Percentiles rank a stretch among this genome's conserved stretches.
Evolutionary conservation across 2,329 filamentous ascomycete genomes (phyloP).

Genomic region (Diaporthe ilicicola): DNA sequence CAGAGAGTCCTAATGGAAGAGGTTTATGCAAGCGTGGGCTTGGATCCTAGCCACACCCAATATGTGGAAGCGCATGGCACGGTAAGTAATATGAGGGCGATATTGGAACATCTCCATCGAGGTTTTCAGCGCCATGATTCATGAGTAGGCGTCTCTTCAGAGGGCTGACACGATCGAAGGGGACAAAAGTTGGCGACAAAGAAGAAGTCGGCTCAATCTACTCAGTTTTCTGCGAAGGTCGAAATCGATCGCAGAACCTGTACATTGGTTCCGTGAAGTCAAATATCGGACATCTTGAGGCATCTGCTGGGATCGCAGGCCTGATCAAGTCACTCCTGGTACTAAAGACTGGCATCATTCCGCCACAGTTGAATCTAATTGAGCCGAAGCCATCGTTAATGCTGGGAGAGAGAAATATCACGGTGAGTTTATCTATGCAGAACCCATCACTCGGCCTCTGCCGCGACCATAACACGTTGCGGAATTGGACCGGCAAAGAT

Average conservation of each 20-base stretch:
- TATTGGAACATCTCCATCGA: too few species aligned
- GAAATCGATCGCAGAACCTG: conserved; percentile 23
- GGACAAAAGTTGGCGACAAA: conserved; percentile 22
- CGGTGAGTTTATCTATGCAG: background rate
- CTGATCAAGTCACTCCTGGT: conserved; percentile 35
- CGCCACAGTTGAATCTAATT: conserved; percentile 31
- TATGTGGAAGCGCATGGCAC: conserved; percentile 44
- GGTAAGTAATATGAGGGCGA: conserved; percentile 13
- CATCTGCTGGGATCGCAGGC: conserved; percentile 34
- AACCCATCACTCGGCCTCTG: too few species aligned
- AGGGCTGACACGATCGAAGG: background rate
- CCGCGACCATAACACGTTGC: too few species aligned
- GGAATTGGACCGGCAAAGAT: conserved; percentile 27
- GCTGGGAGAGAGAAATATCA: conserved; percentile 26
- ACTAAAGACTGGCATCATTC: conserved; percentile 33
- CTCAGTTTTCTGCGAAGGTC: conserved; percentile 33
- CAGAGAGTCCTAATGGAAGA: conserved; percentile 37
- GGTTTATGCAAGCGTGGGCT: conserved; percentile 35
- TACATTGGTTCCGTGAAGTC: conserved; percentile 37
- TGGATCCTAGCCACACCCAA: conserved; percentile 29
- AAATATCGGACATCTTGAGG: conserved; percentile 37
- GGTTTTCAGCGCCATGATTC: too few species aligned
- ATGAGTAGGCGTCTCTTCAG: too few species aligned
- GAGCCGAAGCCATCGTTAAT: conserved; percentile 33
- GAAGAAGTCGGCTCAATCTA: conserved; percentile 20